Conservation (phyloP, 805 yeast species). For the Saccharomycopsis capsularis region DNA sequence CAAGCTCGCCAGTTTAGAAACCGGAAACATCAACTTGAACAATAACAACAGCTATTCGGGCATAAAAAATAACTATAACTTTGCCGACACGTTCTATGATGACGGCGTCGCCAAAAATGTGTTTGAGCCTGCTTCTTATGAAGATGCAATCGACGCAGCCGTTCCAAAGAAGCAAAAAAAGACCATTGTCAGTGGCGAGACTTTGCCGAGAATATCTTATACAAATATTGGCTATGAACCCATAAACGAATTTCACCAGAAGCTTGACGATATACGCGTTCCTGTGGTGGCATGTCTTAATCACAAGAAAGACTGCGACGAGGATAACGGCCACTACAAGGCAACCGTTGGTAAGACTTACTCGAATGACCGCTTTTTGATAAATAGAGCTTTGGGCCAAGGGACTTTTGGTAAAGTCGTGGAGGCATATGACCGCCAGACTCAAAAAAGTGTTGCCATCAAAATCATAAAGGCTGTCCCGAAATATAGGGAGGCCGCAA, state of each 20-base stretch:
- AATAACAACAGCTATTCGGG: background rate
- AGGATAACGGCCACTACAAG: conserved; percentile 69
- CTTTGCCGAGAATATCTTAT: conserved; percentile 8
- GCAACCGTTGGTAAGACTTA: conserved; percentile 51
- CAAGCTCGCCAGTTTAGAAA: too few relatives aligned
- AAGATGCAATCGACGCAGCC: background rate
- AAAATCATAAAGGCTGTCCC: conserved; percentile 89
- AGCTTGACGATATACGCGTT: conserved; percentile 1
- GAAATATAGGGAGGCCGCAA: conserved; percentile 92
- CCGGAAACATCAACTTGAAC: background rate
- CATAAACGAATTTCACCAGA: background rate
- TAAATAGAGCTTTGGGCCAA: conserved; percentile 69
- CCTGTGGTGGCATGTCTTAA: conserved; percentile 1
- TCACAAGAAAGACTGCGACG: conserved; percentile 25
- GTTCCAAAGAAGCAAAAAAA: background rate
- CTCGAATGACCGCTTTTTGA: conserved; percentile 66
- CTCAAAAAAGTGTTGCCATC: conserved; percentile 68
- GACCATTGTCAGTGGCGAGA: background rate
- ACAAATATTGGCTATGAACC: conserved; percentile 7
- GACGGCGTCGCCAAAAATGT: background rate
- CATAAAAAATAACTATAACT: background rate
- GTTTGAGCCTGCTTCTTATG: background rate
- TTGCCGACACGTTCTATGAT: background rate
- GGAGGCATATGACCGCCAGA: conserved; percentile 64
- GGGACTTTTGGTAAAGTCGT: conserved; percentile 92